These are phyloP conservation scores for Microbotryum scabiosae DNA, from an alignment of 1,284 basidiomycete species.

Conservation along the genomic window DNA sequence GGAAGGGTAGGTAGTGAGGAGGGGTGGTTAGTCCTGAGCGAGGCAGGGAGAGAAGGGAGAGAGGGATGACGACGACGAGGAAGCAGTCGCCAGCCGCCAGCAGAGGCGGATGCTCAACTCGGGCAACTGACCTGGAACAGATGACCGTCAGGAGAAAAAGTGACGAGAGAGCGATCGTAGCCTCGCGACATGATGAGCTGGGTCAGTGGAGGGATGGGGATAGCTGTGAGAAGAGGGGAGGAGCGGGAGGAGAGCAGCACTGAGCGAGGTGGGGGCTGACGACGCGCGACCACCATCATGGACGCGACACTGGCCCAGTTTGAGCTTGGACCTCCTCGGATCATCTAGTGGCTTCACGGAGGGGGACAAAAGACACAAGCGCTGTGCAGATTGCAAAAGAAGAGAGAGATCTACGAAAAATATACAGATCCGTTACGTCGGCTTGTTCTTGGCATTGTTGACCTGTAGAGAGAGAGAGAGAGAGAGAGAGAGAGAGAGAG, in stretches of 20 bases:
- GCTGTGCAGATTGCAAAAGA: too few species aligned
- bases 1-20: not conserved
- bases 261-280: not conserved
- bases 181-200: not conserved
- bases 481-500: too few species aligned
- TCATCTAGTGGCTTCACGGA: too few species aligned
- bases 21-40: not conserved
- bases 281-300: not conserved
- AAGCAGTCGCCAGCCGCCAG: not conserved
- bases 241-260: not conserved
- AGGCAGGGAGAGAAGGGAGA: not conserved
- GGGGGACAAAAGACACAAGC: too few species aligned
- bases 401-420: too few species aligned
- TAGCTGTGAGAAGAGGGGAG: not conserved
- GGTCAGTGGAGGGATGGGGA: too few species aligned
- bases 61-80: not conserved
- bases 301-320: too few species aligned
- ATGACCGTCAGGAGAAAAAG: constrained; percentile 91
- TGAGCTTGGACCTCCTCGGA: too few species aligned
- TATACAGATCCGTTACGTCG: too few species aligned
- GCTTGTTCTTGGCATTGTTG: too few species aligned
- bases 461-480: too few species aligned
- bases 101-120: too few species aligned
- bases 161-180: constrained; percentile 58
- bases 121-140: constrained; percentile 65